Evolutionary conservation across 164 flowering plant species (phyloP).

Genomic region (Aristolochia fimbriata): DNA sequence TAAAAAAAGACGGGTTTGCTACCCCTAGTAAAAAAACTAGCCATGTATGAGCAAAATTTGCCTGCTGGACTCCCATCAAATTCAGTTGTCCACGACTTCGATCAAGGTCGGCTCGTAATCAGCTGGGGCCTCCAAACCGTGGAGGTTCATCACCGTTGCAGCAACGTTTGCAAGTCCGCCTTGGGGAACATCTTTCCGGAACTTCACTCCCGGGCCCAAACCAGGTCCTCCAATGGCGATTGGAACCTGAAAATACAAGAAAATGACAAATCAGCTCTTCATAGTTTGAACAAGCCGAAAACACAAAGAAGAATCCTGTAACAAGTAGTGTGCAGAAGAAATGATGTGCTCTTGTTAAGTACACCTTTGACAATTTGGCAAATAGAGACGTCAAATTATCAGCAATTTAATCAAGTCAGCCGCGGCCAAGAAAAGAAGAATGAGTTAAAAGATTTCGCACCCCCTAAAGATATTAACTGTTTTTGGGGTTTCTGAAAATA

Average conservation of each 20-base stretch:
- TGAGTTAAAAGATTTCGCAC: too few species aligned
- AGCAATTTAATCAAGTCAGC: too few species aligned
- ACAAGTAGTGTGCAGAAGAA: not conserved
- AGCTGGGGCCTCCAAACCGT: slow-evolving; percentile 76
- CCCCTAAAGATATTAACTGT: too few species aligned
- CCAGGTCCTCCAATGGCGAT: slow-evolving; percentile 99
- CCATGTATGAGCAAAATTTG: not conserved
- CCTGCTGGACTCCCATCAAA: not conserved
- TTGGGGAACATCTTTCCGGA: slow-evolving; percentile 62
- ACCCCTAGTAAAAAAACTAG: not conserved
- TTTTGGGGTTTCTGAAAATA: too few species aligned
- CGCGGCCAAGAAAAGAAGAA: too few species aligned
- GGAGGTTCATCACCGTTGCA: slow-evolving; percentile 92
- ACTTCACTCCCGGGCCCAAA: slow-evolving; percentile 55
- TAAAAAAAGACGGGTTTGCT: not conserved
- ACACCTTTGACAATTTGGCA: too few species aligned
- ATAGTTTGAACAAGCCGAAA: too few species aligned
- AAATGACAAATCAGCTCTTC: not conserved
- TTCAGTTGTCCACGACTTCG: slow-evolving; percentile 52
- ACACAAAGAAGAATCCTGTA: not conserved
- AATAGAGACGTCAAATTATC: too few species aligned
- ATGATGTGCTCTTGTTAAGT: too few species aligned
- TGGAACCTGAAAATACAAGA: slow-evolving; percentile 50
- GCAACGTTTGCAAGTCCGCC: slow-evolving; percentile 96
- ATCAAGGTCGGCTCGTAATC: slow-evolving; percentile 88